A percentile compares a stretch with the other conserved stretches of the same genome.
phyloP scores from a whole-genome alignment of 2,329 filamentous ascomycete genomes.

The Beauveria varroae region DNA sequence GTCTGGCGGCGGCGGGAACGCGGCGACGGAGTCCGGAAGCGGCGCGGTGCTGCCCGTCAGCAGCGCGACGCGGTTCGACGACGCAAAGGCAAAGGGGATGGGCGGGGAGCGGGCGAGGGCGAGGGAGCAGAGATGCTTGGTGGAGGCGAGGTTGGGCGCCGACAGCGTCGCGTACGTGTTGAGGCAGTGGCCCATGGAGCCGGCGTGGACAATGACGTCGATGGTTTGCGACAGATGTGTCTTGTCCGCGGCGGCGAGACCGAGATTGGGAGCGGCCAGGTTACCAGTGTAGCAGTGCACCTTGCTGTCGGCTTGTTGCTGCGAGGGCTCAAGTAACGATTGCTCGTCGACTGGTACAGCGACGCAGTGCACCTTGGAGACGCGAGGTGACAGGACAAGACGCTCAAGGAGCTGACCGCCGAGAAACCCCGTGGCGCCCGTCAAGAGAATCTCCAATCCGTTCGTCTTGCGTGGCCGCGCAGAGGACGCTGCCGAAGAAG shows the following conservation, averaged over 20 bases:
- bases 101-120: slow-evolving; percentile 12
- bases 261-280: slow-evolving; percentile 16
- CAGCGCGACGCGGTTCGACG: slow-evolving; percentile 15
- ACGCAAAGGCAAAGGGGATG: slow-evolving; percentile 31
- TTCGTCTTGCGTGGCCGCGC: not conserved
- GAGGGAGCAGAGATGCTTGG: slow-evolving; percentile 24
- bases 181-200: slow-evolving; percentile 30
- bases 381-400: slow-evolving; percentile 22
- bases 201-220: slow-evolving; percentile 46
- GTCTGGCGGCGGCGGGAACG: slow-evolving; percentile 12
- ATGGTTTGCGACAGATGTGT: slow-evolving; percentile 15
- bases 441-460: slow-evolving; percentile 19
- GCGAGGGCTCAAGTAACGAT: not conserved
- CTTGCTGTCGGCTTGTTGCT: slow-evolving; percentile 10
- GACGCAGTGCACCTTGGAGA: slow-evolving; percentile 35
- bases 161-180: slow-evolving; percentile 29
- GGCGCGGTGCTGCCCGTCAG: not conserved
- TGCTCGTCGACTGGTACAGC: slow-evolving; percentile 23
- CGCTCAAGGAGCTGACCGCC: slow-evolving; percentile 26
- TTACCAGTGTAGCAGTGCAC: slow-evolving; percentile 20
- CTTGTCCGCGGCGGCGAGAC: slow-evolving; percentile 13
- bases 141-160: slow-evolving; percentile 26
- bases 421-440: slow-evolving; percentile 34
- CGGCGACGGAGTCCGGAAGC: not conserved
- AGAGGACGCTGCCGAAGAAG: not conserved